A percentile compares a stretch with the other conserved stretches of the same genome.
These are phyloP conservation scores for Solanum hybrid DNA, from an alignment of 305 asterid species.

Conservation along the genomic window DNA sequence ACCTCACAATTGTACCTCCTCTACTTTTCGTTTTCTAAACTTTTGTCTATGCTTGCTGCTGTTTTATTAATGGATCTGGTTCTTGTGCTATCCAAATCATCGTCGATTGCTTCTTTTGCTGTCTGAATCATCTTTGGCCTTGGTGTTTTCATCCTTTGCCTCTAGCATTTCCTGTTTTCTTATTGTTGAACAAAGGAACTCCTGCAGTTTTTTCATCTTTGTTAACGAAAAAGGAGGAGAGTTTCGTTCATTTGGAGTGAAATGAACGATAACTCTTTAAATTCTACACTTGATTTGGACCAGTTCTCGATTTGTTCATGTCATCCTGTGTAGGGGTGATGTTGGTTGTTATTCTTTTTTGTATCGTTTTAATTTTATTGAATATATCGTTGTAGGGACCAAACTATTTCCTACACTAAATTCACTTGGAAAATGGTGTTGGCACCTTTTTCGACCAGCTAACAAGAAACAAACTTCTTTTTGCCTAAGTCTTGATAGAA, in stretches of 20 bases:
- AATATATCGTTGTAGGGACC: neutral
- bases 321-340: neutral
- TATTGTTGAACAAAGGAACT: neutral
- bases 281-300: neutral
- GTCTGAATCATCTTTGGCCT: neutral
- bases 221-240: neutral
- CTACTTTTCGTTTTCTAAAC: neutral
- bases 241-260: neutral
- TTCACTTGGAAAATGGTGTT: neutral
- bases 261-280: neutral
- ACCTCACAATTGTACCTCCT: conserved; percentile 1
- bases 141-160: neutral
- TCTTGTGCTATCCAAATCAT: neutral
- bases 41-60: conserved; percentile 5
- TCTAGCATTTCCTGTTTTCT: neutral
- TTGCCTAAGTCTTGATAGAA: neutral
- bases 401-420: neutral
- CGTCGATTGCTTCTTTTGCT: neutral
- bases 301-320: neutral
- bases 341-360: neutral
- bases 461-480: neutral
- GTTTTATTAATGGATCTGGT: conserved; percentile 16
- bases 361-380: neutral
- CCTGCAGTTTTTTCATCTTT: neutral
- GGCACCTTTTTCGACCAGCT: neutral